Percentiles rank a stretch among this genome's conserved stretches.
Conservation (phyloP, 2,329 filamentous ascomycete species). For the Eutypella sp. region DNA sequence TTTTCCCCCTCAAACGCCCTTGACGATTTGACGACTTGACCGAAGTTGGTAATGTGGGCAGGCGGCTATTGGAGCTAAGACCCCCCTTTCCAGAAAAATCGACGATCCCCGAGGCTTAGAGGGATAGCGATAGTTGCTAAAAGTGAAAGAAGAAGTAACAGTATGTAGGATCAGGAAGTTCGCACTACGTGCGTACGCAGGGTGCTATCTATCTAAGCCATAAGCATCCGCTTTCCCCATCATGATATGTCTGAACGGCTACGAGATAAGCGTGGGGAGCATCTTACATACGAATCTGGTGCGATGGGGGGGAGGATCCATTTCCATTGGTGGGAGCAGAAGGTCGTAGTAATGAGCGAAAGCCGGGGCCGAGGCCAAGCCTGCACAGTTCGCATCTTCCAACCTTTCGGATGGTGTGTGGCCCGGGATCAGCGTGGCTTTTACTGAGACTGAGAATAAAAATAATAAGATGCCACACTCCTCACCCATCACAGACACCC, state of each 20-base stretch:
- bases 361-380: background rate
- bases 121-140: background rate
- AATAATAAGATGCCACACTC: too few species aligned
- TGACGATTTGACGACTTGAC: background rate
- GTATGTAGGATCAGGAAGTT: too few species aligned
- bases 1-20: background rate
- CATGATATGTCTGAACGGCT: background rate
- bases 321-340: background rate
- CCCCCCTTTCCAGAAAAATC: background rate
- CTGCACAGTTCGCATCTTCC: background rate
- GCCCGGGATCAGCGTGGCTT: background rate
- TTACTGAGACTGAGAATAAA: background rate
- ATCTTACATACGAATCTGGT: background rate
- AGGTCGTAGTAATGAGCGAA: background rate
- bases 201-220: background rate
- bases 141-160: too few species aligned
- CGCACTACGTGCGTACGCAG: background rate
- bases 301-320: background rate
- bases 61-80: background rate
- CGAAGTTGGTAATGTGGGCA: background rate
- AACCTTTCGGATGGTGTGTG: background rate
- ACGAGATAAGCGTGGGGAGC: background rate
- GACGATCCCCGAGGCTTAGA: background rate
- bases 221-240: background rate
- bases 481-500: too few species aligned